phyloP scores from a whole-genome alignment of 768 basidiomycete genomes.

The Pleurotus platypus region DNA sequence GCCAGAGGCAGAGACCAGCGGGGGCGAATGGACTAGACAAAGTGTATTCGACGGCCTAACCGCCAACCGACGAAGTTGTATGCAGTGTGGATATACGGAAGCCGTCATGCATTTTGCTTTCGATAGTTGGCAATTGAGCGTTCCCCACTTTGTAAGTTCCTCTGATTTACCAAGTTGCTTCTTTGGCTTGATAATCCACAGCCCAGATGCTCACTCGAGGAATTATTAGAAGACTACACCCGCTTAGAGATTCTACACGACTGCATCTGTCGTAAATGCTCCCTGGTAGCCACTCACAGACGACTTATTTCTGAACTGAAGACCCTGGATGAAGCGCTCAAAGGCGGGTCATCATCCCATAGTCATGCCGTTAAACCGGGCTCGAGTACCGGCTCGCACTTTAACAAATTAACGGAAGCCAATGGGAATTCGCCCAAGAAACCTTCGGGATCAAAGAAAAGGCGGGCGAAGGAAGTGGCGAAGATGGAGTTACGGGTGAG shows the following conservation, averaged over 20 bases:
- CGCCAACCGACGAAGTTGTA: slow-evolving; percentile 84
- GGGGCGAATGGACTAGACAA: slow-evolving; percentile 40
- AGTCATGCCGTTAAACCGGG: background rate
- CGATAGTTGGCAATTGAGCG: slow-evolving; percentile 78
- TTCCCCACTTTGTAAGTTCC: slow-evolving; percentile 56
- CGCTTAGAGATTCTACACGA: slow-evolving; percentile 85
- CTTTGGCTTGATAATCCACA: slow-evolving; percentile 22
- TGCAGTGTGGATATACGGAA: slow-evolving; percentile 89
- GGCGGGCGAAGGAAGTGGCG: slow-evolving; percentile 66
- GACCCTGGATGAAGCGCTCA: slow-evolving; percentile 43
- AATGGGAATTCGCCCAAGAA: slow-evolving; percentile 28
- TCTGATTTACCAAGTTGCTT: background rate
- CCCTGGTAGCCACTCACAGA: slow-evolving; percentile 71
- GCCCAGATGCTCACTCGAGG: slow-evolving; percentile 70
- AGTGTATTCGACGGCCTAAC: slow-evolving; percentile 88
- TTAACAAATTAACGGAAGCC: slow-evolving; percentile 18
- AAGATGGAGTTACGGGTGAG: slow-evolving; percentile 60
- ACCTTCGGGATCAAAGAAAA: slow-evolving; percentile 70
- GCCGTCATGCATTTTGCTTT: slow-evolving; percentile 91
- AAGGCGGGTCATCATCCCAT: slow-evolving; percentile 11
- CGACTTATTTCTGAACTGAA: slow-evolving; percentile 63
- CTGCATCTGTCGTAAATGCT: slow-evolving; percentile 91
- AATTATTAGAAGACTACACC: slow-evolving; percentile 87
- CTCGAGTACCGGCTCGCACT: background rate
- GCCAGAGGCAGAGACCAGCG: background rate